These are phyloP conservation scores for Starmerella lactis-condensi DNA, from an alignment of 805 yeast genomes.

Conservation along the genomic window DNA sequence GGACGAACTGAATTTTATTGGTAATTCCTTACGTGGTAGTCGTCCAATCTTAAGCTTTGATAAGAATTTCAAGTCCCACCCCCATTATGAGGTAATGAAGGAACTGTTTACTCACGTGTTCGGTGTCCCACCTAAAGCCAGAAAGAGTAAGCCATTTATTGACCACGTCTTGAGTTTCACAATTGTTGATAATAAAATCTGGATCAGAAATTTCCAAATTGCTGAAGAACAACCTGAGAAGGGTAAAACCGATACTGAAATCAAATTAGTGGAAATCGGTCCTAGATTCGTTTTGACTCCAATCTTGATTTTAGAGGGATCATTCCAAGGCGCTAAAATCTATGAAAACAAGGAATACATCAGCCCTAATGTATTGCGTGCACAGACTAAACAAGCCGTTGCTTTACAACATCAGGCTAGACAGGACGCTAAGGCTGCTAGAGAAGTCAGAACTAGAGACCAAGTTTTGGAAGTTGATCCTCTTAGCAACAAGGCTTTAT, in stretches of 20 bases:
- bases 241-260: conserved; percentile 29
- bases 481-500: conserved; percentile 55
- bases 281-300: conserved; percentile 89
- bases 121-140: conserved; percentile 88
- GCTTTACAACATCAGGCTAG: conserved; percentile 66
- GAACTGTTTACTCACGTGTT: conserved; percentile 67
- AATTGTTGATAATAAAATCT: conserved; percentile 78
- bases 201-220: conserved; percentile 92
- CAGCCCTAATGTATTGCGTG: conserved; percentile 85
- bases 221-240: conserved; percentile 31
- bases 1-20: conserved; percentile 90
- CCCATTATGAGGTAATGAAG: conserved; percentile 58
- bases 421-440: conserved; percentile 57
- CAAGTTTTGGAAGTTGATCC: conserved; percentile 62
- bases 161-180: conserved; percentile 91
- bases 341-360: conserved; percentile 94
- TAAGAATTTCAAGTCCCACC: conserved; percentile 46
- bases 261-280: conserved; percentile 81
- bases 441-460: conserved; percentile 59
- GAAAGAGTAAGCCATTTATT: conserved; percentile 82
- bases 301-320: conserved; percentile 83
- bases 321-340: conserved; percentile 93
- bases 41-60: conserved; percentile 88
- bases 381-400: conserved; percentile 62
- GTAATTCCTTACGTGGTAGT: conserved; percentile 88